Base-by-base conservation (phyloP, 2,329 filamentous ascomycete species). In the Diaporthe sp. region DNA sequence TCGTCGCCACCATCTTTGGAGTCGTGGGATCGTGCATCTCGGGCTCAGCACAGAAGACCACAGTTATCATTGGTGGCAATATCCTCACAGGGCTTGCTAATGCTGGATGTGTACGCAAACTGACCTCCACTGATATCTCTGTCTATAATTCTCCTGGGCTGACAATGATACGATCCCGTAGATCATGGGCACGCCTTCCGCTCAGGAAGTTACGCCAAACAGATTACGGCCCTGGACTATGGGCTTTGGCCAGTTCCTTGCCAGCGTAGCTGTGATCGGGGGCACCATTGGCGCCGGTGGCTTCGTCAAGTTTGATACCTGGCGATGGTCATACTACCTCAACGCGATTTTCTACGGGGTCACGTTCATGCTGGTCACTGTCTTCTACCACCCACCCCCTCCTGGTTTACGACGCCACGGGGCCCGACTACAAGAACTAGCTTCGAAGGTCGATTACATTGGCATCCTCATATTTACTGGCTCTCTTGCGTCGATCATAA, bases 271-370 rank as follows among this genome's bases (percentile, higher is more conserved):
- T 22, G 74, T 75, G 2, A 62, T 75, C 28, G 70, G 68, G 4
- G 74, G 74, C 39, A 75, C 74, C 25, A 44, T 73, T 1, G 74
- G 34, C 28, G 74, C 70, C 6, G 74, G 74, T 10, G 74, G 60
- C 34, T 75, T 75, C n/a, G 74, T 73, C 58, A 75, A 75, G n/a
- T 61, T 72, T 6, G 49, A 75, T 19, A 71, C 51, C 0, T 75
- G 74, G 74, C 42, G 74, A 15, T 75, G 68, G 74, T 68, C 68
- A 12, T 75, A 75, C 39, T 75, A 75, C 13, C 74, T 75, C 17
- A 75, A 75, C 31, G 70, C 74, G 4, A 68, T 61, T 10, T 53
- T 75, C 60, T 75, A 73, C 10, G 68, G 68, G 17, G 19, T n/a
- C 22, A 75, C 68, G 2, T 39, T 53, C 31, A 22, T 75, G 2